phyloP scores from a whole-genome alignment of 2,329 filamentous ascomycete genomes.

The Alternaria sp. region DNA sequence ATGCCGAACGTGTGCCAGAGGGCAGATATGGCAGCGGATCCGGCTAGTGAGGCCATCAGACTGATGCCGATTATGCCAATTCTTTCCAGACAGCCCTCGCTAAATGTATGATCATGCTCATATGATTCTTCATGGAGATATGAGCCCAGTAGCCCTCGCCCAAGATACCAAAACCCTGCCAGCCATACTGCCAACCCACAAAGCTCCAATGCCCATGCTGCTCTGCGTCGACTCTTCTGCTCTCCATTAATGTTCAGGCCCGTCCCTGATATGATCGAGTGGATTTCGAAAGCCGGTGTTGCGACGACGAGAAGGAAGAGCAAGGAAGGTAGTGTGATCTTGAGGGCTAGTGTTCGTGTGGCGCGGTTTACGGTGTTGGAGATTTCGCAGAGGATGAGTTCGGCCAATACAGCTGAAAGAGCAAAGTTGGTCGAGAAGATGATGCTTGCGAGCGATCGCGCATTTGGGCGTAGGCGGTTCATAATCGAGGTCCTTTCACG shows the following conservation, averaged over 20 bases:
- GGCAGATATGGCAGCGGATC: conserved; percentile 86
- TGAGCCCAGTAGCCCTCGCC: conserved; percentile 66
- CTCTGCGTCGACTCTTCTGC: conserved; percentile 63
- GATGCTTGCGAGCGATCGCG: conserved; percentile 61
- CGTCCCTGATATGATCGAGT: conserved; percentile 64
- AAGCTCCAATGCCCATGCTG: conserved; percentile 71
- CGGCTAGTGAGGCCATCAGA: conserved; percentile 86
- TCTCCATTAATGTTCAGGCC: conserved; percentile 71
- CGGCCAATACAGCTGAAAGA: conserved; percentile 77
- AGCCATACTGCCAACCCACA: conserved; percentile 74
- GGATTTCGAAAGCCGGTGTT: conserved; percentile 81
- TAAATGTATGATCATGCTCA: conserved; percentile 57
- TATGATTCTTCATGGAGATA: conserved; percentile 59
- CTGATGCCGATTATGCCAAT: conserved; percentile 87
- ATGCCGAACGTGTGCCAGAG: conserved; percentile 84
- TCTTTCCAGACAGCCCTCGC: conserved; percentile 66
- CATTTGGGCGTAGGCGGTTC: conserved; percentile 50
- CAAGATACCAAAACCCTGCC: conserved; percentile 78
- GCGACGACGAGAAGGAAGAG: conserved; percentile 76
- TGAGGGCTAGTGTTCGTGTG: conserved; percentile 73
- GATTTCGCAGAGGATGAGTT: conserved; percentile 85
- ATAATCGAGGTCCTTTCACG: conserved; percentile 35
- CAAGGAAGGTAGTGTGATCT: conserved; percentile 73
- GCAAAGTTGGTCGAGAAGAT: conserved; percentile 81
- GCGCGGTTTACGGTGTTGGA: conserved; percentile 74